Percentiles rank a stretch among this genome's conserved stretches.
These are phyloP conservation scores for Pseudogymnoascus sp. DNA, from an alignment of 2,329 filamentous ascomycete species.

Conservation along the genomic window DNA sequence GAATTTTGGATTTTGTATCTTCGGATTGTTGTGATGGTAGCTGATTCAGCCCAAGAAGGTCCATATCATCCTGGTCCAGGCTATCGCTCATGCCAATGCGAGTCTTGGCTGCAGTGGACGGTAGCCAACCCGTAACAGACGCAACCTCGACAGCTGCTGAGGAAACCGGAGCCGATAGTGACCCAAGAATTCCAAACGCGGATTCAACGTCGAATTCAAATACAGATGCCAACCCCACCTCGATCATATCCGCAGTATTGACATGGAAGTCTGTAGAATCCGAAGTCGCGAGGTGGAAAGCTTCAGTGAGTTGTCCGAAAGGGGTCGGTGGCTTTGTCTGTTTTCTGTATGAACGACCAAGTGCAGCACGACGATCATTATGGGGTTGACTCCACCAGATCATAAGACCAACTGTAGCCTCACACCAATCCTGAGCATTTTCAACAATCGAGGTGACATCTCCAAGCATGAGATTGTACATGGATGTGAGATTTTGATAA, in stretches of 20 bases:
- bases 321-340: slow-evolving; percentile 22
- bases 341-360: slow-evolving; percentile 19
- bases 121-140: slow-evolving; percentile 75
- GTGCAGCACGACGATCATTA: slow-evolving; percentile 33
- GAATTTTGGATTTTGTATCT: slow-evolving; percentile 69
- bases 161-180: slow-evolving; percentile 74
- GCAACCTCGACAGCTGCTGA: slow-evolving; percentile 76
- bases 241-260: slow-evolving; percentile 65
- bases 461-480: slow-evolving; percentile 77
- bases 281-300: slow-evolving; percentile 58
- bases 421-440: slow-evolving; percentile 81
- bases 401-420: slow-evolving; percentile 74
- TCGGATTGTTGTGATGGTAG: slow-evolving; percentile 48
- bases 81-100: slow-evolving; percentile 49
- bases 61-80: slow-evolving; percentile 75
- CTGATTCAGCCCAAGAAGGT: slow-evolving; percentile 60
- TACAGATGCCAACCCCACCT: slow-evolving; percentile 73
- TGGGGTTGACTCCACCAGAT: slow-evolving; percentile 90
- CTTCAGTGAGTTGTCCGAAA: slow-evolving; percentile 49
- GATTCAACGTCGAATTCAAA: slow-evolving; percentile 77
- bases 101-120: slow-evolving; percentile 45
- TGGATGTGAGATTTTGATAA: slow-evolving; percentile 71
- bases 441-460: slow-evolving; percentile 66
- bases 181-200: slow-evolving; percentile 63
- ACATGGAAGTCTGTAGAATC: slow-evolving; percentile 65